Evolutionary conservation across 768 basidiomycete genomes (phyloP), one percentile per base, ranked within the genome.

Genomic region (Pholiota conissans): DNA sequence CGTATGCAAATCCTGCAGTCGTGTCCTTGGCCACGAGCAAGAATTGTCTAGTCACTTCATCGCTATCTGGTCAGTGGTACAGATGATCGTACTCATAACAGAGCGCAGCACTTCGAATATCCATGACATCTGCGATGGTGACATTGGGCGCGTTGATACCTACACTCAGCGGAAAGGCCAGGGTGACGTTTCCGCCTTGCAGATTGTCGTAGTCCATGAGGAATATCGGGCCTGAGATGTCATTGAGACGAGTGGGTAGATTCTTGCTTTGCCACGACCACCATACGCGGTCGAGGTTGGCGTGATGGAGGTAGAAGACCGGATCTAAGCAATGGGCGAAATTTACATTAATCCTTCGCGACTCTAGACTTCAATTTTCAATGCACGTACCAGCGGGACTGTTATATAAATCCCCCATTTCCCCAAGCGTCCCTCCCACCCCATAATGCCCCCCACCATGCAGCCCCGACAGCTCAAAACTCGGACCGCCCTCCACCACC

Each of bases 231-330:
- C 66, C 67, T 28, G 66, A 67, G 14, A 69, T 69, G 47, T 69
- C 66, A 9, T 46, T 57, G 29, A 67, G 53, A 27, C 67, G 64
- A 1, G 39, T 42, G 2, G 56, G 40, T 20, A 32, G 49, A 37
- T 61, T 53, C 24, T 46, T 58, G 20, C 32, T 57, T 51, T 75
- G 76, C 75, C 76, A 79, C 7, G 61, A 45, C 72, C 72, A 72
- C 75, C 74, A 77, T 7, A 77, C 66, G 18, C 74, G 68, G 45
- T 77, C 75, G 20, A 77, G 66, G 55, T 75, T 76, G 7, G 71
- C 66, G 56, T 77, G 75, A 58, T 77, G 75, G 11, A 77, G 65
- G 57, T 73, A 76, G 65, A 77, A 77, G 11, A 79, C 46, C 3
- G 75, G 75, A 45, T 77, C 75, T 76, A 52, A 22, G 32, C 13